A percentile compares a stretch with the other conserved stretches of the same genome.
Evolutionary conservation across 805 yeast species (phyloP).

Genomic region (Metschnikowia proteae): DNA sequence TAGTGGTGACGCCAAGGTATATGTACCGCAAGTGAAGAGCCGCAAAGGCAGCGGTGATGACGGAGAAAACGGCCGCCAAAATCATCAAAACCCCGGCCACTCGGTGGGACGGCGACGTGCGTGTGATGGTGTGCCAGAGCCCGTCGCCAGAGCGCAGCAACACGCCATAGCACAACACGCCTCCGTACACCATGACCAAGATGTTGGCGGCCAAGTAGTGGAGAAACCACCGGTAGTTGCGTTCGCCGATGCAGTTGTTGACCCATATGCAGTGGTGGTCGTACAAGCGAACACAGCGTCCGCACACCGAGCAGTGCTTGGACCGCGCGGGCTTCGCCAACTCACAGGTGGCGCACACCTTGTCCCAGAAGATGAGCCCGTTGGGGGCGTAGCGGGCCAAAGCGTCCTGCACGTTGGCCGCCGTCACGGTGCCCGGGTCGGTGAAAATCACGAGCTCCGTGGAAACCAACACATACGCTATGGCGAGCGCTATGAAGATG

Average conservation of each 20-base stretch:
- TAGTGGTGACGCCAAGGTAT: conserved; percentile 68
- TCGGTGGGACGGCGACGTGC: conserved; percentile 31
- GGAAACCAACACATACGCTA: conserved; percentile 29
- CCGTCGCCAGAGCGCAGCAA: conserved; percentile 5
- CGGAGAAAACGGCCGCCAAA: conserved; percentile 41
- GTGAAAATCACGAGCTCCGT: conserved; percentile 38
- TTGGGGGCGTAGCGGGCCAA: conserved; percentile 38
- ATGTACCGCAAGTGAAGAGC: conserved; percentile 40
- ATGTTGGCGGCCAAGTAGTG: conserved; percentile 47
- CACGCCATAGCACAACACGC: conserved; percentile 23
- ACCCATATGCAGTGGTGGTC: conserved; percentile 68
- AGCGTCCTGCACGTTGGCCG: conserved; percentile 11
- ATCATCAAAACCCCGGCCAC: conserved; percentile 43
- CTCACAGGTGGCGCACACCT: conserved; percentile 47
- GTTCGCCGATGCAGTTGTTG: conserved; percentile 70
- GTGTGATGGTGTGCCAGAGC: conserved; percentile 21
- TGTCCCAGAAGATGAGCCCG: conserved; percentile 48
- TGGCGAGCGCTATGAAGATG: conserved; percentile 27
- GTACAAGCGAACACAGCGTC: conserved; percentile 43
- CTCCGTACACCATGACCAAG: conserved; percentile 40
- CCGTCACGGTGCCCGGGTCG: conserved; percentile 41
- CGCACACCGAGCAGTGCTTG: conserved; percentile 62
- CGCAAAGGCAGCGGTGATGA: conserved; percentile 41
- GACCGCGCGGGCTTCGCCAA: conserved; percentile 55
- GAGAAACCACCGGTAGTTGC: conserved; percentile 61